These are phyloP conservation scores for Quercus dentata DNA, from an alignment of 306 rosid genomes.

Conservation along the genomic window DNA sequence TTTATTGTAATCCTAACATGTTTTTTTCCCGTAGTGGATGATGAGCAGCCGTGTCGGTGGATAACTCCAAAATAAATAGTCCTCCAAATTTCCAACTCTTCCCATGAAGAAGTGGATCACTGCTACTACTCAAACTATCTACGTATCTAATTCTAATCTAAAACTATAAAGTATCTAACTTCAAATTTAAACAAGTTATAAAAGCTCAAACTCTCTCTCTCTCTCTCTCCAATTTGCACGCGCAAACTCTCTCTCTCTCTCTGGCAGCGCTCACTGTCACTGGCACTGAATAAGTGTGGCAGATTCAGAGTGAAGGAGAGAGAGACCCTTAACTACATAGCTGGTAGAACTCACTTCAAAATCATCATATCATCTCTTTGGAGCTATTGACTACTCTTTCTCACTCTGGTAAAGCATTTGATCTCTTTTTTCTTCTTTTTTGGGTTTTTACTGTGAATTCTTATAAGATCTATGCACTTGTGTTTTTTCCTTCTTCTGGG, in stretches of 20 bases:
- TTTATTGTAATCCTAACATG: too few species aligned
- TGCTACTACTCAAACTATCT: too few species aligned
- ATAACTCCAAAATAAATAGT: too few species aligned
- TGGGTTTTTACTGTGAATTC: not conserved
- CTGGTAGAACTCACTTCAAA: not conserved
- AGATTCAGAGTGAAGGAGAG: not conserved
- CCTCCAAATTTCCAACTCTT: too few species aligned
- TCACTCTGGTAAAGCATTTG: not conserved
- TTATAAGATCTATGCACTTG: not conserved
- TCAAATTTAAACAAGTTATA: too few species aligned
- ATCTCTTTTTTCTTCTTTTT: not conserved
- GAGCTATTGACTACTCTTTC: not conserved
- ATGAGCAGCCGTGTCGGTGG: too few species aligned
- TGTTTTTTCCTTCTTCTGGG: not conserved
- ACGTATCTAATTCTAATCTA: too few species aligned
- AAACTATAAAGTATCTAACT: too few species aligned
- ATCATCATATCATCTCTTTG: not conserved
- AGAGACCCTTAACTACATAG: constrained; percentile 7
- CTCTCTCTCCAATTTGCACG: too few species aligned
- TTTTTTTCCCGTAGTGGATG: too few species aligned
- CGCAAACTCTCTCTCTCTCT: not conserved
- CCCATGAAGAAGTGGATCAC: too few species aligned
- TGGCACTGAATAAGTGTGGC: not conserved
- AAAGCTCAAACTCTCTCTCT: too few species aligned
- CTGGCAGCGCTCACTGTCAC: not conserved